Evolutionary conservation across 768 basidiomycete species (phyloP).

Genomic region (Kwoniella dejecticola): DNA sequence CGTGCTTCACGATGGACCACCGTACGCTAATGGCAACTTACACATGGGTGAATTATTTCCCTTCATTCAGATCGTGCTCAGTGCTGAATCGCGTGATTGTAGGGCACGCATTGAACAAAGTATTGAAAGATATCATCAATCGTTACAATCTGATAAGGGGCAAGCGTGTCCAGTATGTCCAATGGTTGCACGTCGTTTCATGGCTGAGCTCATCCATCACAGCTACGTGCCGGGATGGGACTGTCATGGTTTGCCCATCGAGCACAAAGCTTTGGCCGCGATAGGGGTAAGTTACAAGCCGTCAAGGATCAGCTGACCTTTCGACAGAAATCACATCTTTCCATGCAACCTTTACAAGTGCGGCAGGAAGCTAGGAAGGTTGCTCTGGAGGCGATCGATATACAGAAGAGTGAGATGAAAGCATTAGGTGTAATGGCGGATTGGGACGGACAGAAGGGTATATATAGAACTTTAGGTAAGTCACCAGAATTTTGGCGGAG

Average conservation of each 20-base stretch:
- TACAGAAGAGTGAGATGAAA: constrained; percentile 77
- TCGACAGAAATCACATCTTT: constrained; percentile 62
- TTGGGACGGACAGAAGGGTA: constrained; percentile 64
- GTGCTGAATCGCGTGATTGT: not conserved
- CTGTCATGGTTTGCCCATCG: constrained; percentile 95
- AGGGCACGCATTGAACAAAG: constrained; percentile 97
- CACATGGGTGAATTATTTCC: constrained; percentile 73
- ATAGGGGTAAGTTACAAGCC: constrained; percentile 62
- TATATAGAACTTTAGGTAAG: constrained; percentile 83
- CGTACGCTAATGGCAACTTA: constrained; percentile 93
- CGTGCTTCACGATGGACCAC: constrained; percentile 92
- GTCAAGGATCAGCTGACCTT: not conserved
- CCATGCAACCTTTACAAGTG: constrained; percentile 65
- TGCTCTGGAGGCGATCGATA: constrained; percentile 71
- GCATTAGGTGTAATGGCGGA: constrained; percentile 89
- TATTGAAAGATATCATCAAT: constrained; percentile 92
- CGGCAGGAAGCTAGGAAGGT: constrained; percentile 71
- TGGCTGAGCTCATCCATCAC: not conserved
- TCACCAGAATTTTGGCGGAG: not conserved
- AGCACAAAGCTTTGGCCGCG: constrained; percentile 83
- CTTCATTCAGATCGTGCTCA: not conserved
- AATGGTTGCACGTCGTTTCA: not conserved
- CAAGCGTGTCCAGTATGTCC: constrained; percentile 74
- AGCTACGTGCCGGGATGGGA: constrained; percentile 98
- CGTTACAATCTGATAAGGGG: constrained; percentile 81